Base-by-base conservation (phyloP, 768 basidiomycete genomes). In the Pleurotus tuber-regium region DNA sequence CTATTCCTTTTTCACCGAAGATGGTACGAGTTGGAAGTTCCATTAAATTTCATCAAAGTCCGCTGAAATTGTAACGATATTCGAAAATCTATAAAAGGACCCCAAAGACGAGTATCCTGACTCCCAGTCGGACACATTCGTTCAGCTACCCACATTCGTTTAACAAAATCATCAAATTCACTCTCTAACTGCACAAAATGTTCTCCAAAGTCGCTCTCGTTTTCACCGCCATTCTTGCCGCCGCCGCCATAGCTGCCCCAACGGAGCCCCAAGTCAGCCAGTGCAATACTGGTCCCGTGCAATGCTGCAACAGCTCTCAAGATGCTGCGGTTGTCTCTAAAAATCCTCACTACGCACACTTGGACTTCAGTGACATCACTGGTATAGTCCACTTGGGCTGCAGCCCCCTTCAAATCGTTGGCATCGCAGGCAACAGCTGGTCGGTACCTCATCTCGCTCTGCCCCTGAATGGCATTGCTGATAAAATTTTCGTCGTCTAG, bases 221-320 rank as follows among this genome's bases (percentile, higher is more conserved):
- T 19, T 19, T 40, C 38, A 14, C 18, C 4, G 16, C 38, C 18
- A 40, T 40, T 19, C 38, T 40, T 18, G 38, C 38, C 10, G 38
- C 16, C 38, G 38, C 38, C 38, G 38, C 16, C 8, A 11, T 16
- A 2, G 38, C 38, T 4, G 38, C 38, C 8, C 38, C 38, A 9
- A 19, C 12, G 9, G 2, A 9, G 11, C 4, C 38, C 4, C 38
- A 9, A 3, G 2, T 19, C 38, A 40, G 21, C n/a, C 38, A 40
- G 50, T 64, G 63, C 61, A 63, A 62, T 55, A 63, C 63, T 9
- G 68, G 65, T 9, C 25, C 26, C 16, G 46, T 68, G 36, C 63
- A 66, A 50, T 69, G 68, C 63, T 67, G 66, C 57, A 54, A 61
- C 41, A 56, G 52, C 19, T 44, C 51, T n/a, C 52, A 59, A 53